A percentile compares a stretch with the other conserved stretches of the same genome.
phyloP scores from a whole-genome alignment of 345 rosid species.

The Eucalyptus cloeziana region DNA sequence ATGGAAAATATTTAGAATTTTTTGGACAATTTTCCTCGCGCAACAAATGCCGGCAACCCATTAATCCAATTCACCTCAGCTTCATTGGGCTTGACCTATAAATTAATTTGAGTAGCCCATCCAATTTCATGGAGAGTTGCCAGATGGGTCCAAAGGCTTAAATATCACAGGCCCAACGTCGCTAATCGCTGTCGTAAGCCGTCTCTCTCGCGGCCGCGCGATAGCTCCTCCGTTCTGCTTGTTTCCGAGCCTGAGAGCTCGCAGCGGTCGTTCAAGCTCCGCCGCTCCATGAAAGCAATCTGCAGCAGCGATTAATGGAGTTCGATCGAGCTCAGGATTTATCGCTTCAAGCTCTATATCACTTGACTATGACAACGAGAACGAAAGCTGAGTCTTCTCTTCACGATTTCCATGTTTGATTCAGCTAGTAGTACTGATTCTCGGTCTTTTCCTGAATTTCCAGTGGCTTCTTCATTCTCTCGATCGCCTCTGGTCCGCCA shows the following conservation, averaged over 20 bases:
- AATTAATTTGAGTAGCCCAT: neutral
- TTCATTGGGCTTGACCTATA: neutral
- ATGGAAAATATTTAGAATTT: accelerated
- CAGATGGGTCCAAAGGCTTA: neutral
- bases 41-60: accelerated
- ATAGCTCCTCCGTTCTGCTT: neutral
- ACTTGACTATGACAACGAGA: neutral
- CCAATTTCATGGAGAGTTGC: neutral
- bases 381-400: neutral
- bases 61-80: too few species aligned
- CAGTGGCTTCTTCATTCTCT: neutral
- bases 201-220: neutral
- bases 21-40: too few species aligned
- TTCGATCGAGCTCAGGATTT: neutral
- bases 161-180: neutral
- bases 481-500: neutral
- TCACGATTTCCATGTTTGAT: neutral
- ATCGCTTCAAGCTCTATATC: neutral
- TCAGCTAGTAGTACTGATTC: neutral
- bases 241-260: neutral
- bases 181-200: neutral
- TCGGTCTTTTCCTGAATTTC: neutral
- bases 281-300: neutral
- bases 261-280: neutral
- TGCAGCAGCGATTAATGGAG: neutral